phyloP scores from a whole-genome alignment of 2,329 filamentous ascomycete genomes.

The Claviceps sp. region DNA sequence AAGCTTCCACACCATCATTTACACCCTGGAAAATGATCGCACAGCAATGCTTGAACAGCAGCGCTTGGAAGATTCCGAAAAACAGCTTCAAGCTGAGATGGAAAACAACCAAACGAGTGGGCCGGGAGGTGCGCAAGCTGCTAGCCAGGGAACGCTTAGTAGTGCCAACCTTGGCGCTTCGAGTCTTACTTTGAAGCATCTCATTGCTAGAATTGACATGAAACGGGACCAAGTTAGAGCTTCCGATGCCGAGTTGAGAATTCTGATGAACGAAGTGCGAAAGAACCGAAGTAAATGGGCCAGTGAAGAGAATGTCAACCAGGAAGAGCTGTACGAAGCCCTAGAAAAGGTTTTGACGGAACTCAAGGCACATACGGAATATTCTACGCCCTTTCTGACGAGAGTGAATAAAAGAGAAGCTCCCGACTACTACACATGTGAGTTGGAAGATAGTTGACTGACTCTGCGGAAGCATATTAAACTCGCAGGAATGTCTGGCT shows the following conservation, averaged over 20 bases:
- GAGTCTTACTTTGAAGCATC: conserved; percentile 88
- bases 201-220: conserved; percentile 89
- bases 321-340: conserved; percentile 95
- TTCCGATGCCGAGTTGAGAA: conserved; percentile 82
- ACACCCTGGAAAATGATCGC: conserved; percentile 87
- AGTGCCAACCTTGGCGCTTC: conserved; percentile 92
- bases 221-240: conserved; percentile 83
- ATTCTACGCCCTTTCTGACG: conserved; percentile 89
- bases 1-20: conserved; percentile 87
- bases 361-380: conserved; percentile 92
- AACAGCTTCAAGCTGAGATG: conserved; percentile 92
- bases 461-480: neutral
- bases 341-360: conserved; percentile 94
- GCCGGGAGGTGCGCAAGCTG: conserved; percentile 33
- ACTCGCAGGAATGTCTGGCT: neutral
- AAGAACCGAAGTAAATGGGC: conserved; percentile 99
- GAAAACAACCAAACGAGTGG: conserved; percentile 44
- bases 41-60: conserved; percentile 97
- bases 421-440: conserved; percentile 85
- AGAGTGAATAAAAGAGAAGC: conserved; percentile 95
- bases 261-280: conserved; percentile 89
- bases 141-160: conserved; percentile 77
- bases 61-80: conserved; percentile 88
- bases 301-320: conserved; percentile 90
- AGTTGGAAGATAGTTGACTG: conserved; percentile 23